These are phyloP conservation scores for Mycena kentingensis DNA, from an alignment of 768 basidiomycete species.

Conservation along the genomic window DNA sequence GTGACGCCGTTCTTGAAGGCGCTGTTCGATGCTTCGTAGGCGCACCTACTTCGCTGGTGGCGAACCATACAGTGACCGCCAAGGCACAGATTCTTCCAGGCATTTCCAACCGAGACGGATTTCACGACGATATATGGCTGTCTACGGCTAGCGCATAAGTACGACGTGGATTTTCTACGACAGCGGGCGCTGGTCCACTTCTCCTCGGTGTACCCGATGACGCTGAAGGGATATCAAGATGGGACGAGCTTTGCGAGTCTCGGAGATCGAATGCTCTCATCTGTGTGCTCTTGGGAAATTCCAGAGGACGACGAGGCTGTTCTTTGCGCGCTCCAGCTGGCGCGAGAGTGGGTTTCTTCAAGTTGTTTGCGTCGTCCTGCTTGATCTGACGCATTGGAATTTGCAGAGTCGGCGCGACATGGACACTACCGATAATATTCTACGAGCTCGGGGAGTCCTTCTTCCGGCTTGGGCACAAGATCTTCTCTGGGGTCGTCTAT, in stretches of 20 bases:
- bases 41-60: not conserved
- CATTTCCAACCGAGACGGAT: not conserved
- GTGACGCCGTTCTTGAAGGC: slow-evolving; percentile 8
- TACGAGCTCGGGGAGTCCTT: not conserved
- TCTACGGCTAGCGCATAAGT: slow-evolving; percentile 16
- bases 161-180: slow-evolving; percentile 3
- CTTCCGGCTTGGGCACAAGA: not conserved
- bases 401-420: not conserved
- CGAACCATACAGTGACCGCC: not conserved
- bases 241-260: not conserved
- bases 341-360: no score
- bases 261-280: not conserved
- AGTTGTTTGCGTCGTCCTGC: no score
- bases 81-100: slow-evolving; percentile 4
- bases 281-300: not conserved
- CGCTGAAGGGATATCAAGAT: not conserved
- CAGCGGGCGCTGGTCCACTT: slow-evolving; percentile 8
- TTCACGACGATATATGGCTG: not conserved
- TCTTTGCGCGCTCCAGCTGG: not conserved
- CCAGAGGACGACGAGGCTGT: not conserved
- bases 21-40: slow-evolving; percentile 8
- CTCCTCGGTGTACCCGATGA: not conserved
- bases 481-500: not conserved
- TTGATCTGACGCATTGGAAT: no score
- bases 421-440: not conserved